Conservation (phyloP, 352 stramenopile species). For the Phytophthora quininea region DNA sequence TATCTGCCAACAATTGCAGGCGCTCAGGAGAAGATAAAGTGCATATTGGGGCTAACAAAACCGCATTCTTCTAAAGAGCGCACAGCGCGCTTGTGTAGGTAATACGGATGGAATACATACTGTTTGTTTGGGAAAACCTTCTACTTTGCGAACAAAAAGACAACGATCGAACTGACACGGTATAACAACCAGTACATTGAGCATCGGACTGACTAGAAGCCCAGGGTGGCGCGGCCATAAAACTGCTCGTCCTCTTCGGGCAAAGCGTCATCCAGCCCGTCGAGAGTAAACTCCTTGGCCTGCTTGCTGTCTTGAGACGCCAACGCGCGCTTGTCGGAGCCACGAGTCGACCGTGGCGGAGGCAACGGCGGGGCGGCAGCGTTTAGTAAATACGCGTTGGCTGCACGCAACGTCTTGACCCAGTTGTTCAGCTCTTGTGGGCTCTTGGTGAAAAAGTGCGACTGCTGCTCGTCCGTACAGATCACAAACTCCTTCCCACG, state of each 20-base stretch:
- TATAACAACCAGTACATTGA: constrained; percentile 47
- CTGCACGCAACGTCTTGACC: constrained; percentile 79
- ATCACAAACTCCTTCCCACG: constrained; percentile 82
- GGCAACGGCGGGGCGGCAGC: constrained; percentile 36
- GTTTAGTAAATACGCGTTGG: constrained; percentile 67
- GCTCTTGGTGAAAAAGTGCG: constrained; percentile 85
- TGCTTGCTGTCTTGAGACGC: constrained; percentile 33
- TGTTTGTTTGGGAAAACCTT: background rate
- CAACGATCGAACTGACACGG: constrained; percentile 8
- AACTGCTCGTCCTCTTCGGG: constrained; percentile 80
- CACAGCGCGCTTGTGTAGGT: background rate
- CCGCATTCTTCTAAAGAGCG: background rate
- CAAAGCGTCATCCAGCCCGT: constrained; percentile 45
- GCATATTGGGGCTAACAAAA: constrained; percentile 12
- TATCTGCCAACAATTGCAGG: background rate
- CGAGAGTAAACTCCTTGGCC: constrained; percentile 44
- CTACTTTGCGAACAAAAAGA: background rate
- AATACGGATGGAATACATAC: background rate
- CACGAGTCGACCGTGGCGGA: constrained; percentile 31
- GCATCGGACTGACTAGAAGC: constrained; percentile 56
- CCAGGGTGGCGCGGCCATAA: constrained; percentile 83
- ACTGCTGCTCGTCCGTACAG: constrained; percentile 84
- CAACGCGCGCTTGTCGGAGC: constrained; percentile 27
- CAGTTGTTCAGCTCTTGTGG: constrained; percentile 75
- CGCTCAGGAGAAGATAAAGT: constrained; percentile 21